Percentiles rank a stretch among this genome's conserved stretches.
phyloP scores from a whole-genome alignment of 192 early-diverging fungal species.

The Backusella australiensis region DNA sequence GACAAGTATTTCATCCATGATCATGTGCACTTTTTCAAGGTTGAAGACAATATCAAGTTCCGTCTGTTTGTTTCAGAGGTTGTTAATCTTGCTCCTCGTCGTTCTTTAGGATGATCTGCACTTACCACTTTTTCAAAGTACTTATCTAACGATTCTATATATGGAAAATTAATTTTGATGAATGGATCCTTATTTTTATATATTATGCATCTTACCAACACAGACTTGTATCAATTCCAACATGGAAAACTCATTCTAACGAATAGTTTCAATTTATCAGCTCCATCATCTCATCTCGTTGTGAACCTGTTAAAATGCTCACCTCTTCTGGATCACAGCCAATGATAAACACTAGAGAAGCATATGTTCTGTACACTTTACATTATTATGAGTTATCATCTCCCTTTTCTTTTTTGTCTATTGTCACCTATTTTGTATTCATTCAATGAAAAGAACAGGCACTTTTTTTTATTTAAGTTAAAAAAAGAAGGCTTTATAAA shows the following conservation, averaged over 20 bases:
- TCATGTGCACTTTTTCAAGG: slow-evolving; percentile 39
- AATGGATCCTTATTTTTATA: no score
- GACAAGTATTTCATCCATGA: slow-evolving; percentile 40
- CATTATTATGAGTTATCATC: neutral
- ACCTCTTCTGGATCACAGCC: slow-evolving; percentile 36
- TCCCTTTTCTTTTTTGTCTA: neutral
- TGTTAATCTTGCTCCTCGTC: no score
- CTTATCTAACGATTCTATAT: slow-evolving; percentile 31
- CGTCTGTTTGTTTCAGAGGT: slow-evolving; percentile 22
- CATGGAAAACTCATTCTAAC: slow-evolving; percentile 38
- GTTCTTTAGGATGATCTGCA: neutral
- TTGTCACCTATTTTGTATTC: slow-evolving; percentile 28
- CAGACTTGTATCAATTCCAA: slow-evolving; percentile 34
- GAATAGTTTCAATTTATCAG: neutral
- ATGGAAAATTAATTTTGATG: neutral
- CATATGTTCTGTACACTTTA: slow-evolving; percentile 38
- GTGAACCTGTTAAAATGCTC: neutral
- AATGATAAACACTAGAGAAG: slow-evolving; percentile 35
- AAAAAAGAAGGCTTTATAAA: neutral
- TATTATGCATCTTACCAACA: slow-evolving; percentile 25
- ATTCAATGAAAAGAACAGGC: slow-evolving; percentile 26
- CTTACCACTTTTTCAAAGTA: slow-evolving; percentile 44
- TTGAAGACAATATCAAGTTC: slow-evolving; percentile 45
- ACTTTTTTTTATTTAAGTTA: slow-evolving; percentile 8
- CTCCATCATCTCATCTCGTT: neutral